Evolutionary conservation across 441 rosid genomes (phyloP), one percentile per base, ranked within the genome.

Genomic region (Kokia cookei): DNA sequence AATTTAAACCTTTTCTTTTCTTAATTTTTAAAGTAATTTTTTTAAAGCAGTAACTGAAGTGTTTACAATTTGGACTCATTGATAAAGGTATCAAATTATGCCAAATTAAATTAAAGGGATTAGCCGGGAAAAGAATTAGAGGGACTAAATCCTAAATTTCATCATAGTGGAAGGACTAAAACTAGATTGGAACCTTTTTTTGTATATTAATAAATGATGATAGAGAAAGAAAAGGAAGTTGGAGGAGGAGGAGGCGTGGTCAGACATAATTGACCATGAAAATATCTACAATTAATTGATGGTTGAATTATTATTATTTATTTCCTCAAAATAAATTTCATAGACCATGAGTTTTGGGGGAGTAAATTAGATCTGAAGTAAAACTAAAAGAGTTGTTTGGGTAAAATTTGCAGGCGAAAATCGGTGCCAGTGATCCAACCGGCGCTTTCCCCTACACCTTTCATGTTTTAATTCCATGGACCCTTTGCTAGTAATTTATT

Each of bases 381-480:
- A 5, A 53, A 40, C 35, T 55, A 19, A 11, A 71, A 45, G 1
- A n/a, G 5, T 24, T 51, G 27, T n/a, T 4, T 5, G 22, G 10
- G 12, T 22, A 2, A 11, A 47, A 4, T 72, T 35, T 69, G 50
- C 84, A 90, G 94, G 88, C 81, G 79, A 65, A 47, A 26, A 60
- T 35, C 72, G 24, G 68, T 75, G 9, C 78, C 73, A 62, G 55
- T 82, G n/a, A 77, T 73, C 2, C 84, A 90, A 62, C 93, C 94
- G 14, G 62, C 86, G 13, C 85, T 90, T 75, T 79, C 93, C 42
- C 86, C 92, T 27, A 80, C 90, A 37, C 93, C 97, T 10, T 92
- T 90, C 80, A 84, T 90, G 89, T 82, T 90, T 57, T 90, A 84
- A 51, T 40, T 40, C 50, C 24, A 37, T 62, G 66, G 11, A 35